Evolutionary conservation across 441 rosid species (phyloP).

Genomic region (Gossypium trilobum): DNA sequence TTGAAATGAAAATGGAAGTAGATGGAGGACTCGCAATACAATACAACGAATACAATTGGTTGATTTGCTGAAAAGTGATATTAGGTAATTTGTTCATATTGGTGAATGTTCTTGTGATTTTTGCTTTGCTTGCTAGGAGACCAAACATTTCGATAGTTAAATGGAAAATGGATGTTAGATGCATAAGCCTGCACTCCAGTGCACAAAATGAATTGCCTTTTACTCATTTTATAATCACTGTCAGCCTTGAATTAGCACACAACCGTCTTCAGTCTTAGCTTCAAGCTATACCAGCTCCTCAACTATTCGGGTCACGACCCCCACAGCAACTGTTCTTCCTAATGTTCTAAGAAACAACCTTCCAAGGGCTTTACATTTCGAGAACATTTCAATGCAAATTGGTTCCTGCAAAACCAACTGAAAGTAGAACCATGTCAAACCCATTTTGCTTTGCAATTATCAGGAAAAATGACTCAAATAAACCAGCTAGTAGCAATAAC

Average conservation of each 20-base stretch:
- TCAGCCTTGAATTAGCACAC: neutral
- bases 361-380: conserved; percentile 71
- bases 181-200: neutral
- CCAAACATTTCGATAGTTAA: neutral
- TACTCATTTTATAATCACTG: neutral
- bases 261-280: neutral
- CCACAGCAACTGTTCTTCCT: conserved; percentile 80
- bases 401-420: conserved; percentile 60
- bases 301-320: conserved; percentile 59
- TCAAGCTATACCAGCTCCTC: conserved; percentile 28
- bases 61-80: neutral
- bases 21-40: neutral
- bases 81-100: neutral
- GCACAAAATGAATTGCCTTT: neutral
- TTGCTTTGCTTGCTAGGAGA: neutral
- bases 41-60: neutral
- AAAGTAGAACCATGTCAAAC: conserved; percentile 7
- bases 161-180: neutral
- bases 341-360: conserved; percentile 68
- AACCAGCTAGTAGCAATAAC: neutral
- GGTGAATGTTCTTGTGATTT: neutral
- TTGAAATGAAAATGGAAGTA: neutral
- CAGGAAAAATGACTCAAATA: neutral
- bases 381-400: conserved; percentile 66
- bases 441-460: neutral